Evolutionary conservation across 495 filamentous ascomycete genomes (phyloP), one percentile per base, ranked within the genome.

Genomic region (Penicillium bovifimosum): DNA sequence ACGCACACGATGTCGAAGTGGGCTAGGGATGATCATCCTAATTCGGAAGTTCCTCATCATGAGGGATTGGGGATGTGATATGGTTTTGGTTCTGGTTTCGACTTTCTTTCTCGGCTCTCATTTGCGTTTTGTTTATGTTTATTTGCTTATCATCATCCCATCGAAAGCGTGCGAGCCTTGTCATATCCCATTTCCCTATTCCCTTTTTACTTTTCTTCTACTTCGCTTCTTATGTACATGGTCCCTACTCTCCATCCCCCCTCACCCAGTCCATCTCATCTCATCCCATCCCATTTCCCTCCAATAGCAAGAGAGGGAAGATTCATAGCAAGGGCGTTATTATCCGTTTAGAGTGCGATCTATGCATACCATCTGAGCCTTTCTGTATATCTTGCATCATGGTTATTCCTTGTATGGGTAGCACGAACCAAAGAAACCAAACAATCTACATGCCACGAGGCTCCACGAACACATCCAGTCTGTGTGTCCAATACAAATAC

Each of bases 301-400:
- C 38, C 38, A 16, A 51, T 40, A 58, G 52, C 27, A 26, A 39
- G 40, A 36, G 40, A 41, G 43, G 41, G 42, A 55, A 54, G 49
- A 52, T 18, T 61, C 61, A 64, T 64, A 59, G 61, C 58, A 61
- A 27, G 41, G 61, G 61, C 61, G 58, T 64, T 60, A 38, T 50
- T 26, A 39, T 53, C 31, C 17, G 36, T 33, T 32, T 50, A 50
- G 48, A 50, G 33, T 50, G 48, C 18, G 46, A 48, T 48, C 11
- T 24, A 47, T 27, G 18, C 45, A 33, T 50, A 17, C 9, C 47
- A 26, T 50, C 17, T 33, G 7, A 27, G 1, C 6, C 32, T 27
- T 39, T 42, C 28, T 50, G 36, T 32, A 14, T 20, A 41, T 47
- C 36, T 13, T 17, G 9, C 31, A 47, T 14, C 0, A 5, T 33